Evolutionary conservation across 805 yeast species (phyloP).

Genomic region (Candida odintsovae): DNA sequence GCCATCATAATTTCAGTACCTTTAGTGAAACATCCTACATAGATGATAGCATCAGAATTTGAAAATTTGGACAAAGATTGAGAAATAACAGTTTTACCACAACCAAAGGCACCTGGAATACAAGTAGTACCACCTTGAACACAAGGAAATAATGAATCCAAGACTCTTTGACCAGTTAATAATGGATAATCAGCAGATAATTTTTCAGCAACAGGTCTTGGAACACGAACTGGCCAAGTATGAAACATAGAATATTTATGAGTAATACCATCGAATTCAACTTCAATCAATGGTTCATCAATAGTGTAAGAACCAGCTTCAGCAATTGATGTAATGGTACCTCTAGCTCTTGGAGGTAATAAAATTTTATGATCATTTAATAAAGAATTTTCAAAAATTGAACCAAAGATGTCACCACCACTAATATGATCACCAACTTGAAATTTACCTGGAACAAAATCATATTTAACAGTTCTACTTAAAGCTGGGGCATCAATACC

Average conservation of each 20-base stretch:
- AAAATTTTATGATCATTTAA: constrained; percentile 89
- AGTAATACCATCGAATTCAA: constrained; percentile 88
- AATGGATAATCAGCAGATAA: constrained; percentile 91
- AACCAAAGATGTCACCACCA: constrained; percentile 97
- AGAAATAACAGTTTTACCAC: constrained; percentile 98
- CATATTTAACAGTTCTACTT: constrained; percentile 74
- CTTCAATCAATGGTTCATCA: constrained; percentile 85
- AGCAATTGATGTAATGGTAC: constrained; percentile 89
- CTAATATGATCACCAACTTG: constrained; percentile 96
- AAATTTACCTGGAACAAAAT: constrained; percentile 72
- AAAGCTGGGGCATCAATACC: constrained; percentile 98
- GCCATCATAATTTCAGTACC: no score
- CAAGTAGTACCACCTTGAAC: constrained; percentile 99
- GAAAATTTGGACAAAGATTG: constrained; percentile 96
- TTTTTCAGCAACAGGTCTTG: constrained; percentile 96
- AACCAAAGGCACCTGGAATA: constrained; percentile 99
- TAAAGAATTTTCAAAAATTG: constrained; percentile 89
- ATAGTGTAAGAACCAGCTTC: constrained; percentile 86
- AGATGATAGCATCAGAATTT: constrained; percentile 93
- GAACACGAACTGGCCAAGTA: constrained; percentile 99
- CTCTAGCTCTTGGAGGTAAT: constrained; percentile 97
- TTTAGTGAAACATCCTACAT: no score
- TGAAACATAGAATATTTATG: constrained; percentile 89
- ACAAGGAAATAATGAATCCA: constrained; percentile 96
- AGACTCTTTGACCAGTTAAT: constrained; percentile 97